Evolutionary conservation across 2,329 filamentous ascomycete species (phyloP).

Genomic region (Alternaria triticimaculans): DNA sequence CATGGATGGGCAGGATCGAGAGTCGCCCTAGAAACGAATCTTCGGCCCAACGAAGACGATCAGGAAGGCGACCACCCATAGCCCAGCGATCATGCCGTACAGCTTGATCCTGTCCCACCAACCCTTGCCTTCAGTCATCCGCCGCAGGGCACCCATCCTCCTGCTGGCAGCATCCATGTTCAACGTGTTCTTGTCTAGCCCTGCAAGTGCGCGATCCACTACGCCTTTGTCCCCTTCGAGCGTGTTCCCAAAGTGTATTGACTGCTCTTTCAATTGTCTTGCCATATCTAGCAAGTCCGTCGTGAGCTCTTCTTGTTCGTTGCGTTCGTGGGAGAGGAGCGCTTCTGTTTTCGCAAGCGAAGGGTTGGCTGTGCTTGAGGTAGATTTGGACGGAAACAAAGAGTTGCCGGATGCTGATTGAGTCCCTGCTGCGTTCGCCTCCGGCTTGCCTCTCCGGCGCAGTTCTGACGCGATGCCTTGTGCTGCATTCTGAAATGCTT

Average conservation of each 20-base stretch:
- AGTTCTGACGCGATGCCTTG: constrained; percentile 43
- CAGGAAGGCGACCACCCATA: constrained; percentile 79
- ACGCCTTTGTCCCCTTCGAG: constrained; percentile 78
- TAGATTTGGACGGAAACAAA: constrained; percentile 50
- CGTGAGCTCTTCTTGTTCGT: constrained; percentile 83
- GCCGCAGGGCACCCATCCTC: constrained; percentile 76
- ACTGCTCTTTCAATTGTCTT: constrained; percentile 75
- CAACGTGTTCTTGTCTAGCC: constrained; percentile 76
- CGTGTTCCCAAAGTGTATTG: constrained; percentile 72
- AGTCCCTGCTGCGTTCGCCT: constrained; percentile 27
- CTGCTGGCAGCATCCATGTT: constrained; percentile 78
- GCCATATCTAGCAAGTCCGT: constrained; percentile 83
- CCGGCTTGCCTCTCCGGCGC: constrained; percentile 37
- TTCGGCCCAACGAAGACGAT: constrained; percentile 89
- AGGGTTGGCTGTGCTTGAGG: constrained; percentile 34
- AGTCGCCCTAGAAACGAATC: constrained; percentile 70
- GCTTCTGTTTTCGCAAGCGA: constrained; percentile 61
- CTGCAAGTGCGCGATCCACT: constrained; percentile 72
- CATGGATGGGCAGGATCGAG: background rate
- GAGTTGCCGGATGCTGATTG: constrained; percentile 43
- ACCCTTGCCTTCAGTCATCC: constrained; percentile 86
- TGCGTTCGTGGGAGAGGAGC: constrained; percentile 76
- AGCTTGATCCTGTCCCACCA: constrained; percentile 86
- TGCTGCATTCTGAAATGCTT: constrained; percentile 43
- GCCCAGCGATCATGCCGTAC: constrained; percentile 80